Percentiles rank a stretch among this genome's conserved stretches.
phyloP scores from a whole-genome alignment of 352 stramenopile species.

The Elongisporangium prolatum region DNA sequence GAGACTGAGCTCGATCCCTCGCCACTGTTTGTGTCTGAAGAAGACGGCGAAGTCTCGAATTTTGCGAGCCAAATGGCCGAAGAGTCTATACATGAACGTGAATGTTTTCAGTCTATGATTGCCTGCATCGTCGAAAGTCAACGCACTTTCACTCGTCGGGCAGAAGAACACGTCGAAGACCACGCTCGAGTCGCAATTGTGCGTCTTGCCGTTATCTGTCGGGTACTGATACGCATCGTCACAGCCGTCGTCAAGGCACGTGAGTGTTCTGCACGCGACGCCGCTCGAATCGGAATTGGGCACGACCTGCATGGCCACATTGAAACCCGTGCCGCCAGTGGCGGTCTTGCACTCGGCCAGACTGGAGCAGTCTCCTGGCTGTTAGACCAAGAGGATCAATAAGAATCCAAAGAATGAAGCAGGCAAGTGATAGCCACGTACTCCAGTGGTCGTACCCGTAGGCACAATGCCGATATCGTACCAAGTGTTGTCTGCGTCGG shows the following conservation, averaged over 20 bases:
- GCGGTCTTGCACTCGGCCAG: slow-evolving; percentile 45
- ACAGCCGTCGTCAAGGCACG: slow-evolving; percentile 48
- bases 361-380: slow-evolving; percentile 42
- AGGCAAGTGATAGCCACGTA: slow-evolving; percentile 14
- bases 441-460: slow-evolving; percentile 15
- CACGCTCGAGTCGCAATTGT: slow-evolving; percentile 28
- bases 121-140: background rate
- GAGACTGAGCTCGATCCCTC: no score
- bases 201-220: slow-evolving; percentile 47
- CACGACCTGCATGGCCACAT: slow-evolving; percentile 57
- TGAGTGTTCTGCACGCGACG: slow-evolving; percentile 32
- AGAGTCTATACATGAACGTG: no score
- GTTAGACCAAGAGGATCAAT: background rate
- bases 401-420: background rate
- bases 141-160: slow-evolving; percentile 9
- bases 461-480: slow-evolving; percentile 46
- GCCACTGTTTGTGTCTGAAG: no score
- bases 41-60: no score
- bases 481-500: slow-evolving; percentile 27
- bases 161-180: slow-evolving; percentile 50
- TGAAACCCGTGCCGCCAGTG: slow-evolving; percentile 58
- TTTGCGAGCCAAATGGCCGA: no score
- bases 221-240: slow-evolving; percentile 63
- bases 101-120: background rate
- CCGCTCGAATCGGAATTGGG: slow-evolving; percentile 9